Evolutionary conservation across 225 moss, liverwort and hornwort genomes (phyloP).

Genomic region (Lunularia cruciata): DNA sequence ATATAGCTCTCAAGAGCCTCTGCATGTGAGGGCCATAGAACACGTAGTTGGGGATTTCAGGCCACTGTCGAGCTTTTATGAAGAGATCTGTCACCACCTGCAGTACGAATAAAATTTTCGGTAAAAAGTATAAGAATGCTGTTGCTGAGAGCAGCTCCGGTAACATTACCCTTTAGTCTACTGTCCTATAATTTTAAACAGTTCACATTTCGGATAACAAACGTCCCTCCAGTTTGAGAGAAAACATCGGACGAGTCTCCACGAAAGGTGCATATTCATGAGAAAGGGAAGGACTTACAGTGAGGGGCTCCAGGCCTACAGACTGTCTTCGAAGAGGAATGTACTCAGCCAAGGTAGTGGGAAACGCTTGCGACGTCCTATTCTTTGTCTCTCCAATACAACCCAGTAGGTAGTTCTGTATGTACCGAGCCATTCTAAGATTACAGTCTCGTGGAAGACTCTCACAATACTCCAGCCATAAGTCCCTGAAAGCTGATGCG

Average conservation of each 20-base stretch:
- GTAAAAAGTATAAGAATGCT: no score
- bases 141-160: no score
- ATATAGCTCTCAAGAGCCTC: constrained; percentile 7
- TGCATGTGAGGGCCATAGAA: constrained; percentile 20
- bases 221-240: no score
- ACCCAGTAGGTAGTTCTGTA: constrained; percentile 18
- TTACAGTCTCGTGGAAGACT: constrained; percentile 3
- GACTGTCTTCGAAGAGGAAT: constrained; percentile 21
- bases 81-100: constrained; percentile 22
- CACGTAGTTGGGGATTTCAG: constrained; percentile 18
- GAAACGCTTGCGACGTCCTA: constrained; percentile 6
- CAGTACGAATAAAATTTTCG: no score
- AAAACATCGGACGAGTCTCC: no score
- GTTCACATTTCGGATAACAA: no score
- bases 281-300: background rate
- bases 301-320: constrained; percentile 18
- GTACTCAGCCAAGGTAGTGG: constrained; percentile 15
- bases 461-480: constrained; percentile 13
- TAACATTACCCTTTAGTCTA: no score
- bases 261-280: background rate
- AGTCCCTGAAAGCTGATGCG: constrained; percentile 2
- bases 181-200: no score
- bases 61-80: constrained; percentile 8
- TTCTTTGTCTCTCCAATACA: constrained; percentile 15
- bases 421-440: constrained; percentile 19